Evolutionary conservation across 768 basidiomycete genomes (phyloP), one percentile per base, ranked within the genome.

Genomic region (Serendipita indica): DNA sequence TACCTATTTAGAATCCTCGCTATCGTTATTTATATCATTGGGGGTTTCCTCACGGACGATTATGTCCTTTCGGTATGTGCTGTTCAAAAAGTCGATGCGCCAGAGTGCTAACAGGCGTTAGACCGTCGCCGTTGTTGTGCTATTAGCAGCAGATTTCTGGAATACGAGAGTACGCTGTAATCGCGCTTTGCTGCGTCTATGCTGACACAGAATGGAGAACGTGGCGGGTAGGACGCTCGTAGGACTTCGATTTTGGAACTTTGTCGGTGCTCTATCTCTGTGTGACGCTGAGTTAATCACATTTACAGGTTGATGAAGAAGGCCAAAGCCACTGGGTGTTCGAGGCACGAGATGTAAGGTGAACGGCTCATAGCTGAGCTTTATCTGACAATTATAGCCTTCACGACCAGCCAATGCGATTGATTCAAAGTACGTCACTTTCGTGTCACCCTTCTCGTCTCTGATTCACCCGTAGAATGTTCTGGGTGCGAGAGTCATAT

Each of bases 81-180:
- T 33, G 33, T 18, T 18, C 12, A 39, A 22, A n/a, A 57, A 57
- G 16, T 3, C 18, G 22, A 41, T 16, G 41, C 3, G 4, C 33
- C 46, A 37, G n/a, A 54, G 20, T 59, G 58, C 39, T 57, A 56
- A 16, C 33, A 45, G 30, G 63, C 28, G 59, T 22, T 65, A 84
- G 82, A 94, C 92, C 25, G 93, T 99, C 2, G 70, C 80, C 6
- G 94, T 98, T 0, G 96, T 98, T 20, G 83, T 97, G 1, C 75
- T 99, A 14, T 79, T 99, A 25, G 87, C 93, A 0, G 86, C 94
- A 80, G 96, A 99, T 72, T 99, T 99, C 70, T 99, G 94, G 96
- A 97, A 89, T 91, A 66, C 61, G 80, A 69, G n/a, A 54, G 20
- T 27, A 54, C 10, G 49, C 4, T 16, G 30, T n/a, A 16, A 27